Evolutionary conservation across 2,329 filamentous ascomycete species (phyloP).

Genomic region (Apiospora hydei): DNA sequence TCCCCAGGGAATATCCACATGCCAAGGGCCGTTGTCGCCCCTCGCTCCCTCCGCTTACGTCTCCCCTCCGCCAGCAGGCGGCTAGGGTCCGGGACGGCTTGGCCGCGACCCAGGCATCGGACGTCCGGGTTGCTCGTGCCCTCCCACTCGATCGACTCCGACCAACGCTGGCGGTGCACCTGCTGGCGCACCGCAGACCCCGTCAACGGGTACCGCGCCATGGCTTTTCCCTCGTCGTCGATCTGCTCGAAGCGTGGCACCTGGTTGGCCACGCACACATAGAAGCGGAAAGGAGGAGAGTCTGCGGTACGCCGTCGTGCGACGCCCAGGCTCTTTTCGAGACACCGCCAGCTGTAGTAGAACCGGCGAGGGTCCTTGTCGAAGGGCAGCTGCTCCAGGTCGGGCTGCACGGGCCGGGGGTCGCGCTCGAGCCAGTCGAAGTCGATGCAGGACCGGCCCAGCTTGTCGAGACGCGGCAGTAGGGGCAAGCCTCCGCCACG

Average conservation of each 20-base stretch:
- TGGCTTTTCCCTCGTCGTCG: background rate
- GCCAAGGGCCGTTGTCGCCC: background rate
- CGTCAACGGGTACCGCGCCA: too few relatives aligned
- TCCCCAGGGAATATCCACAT: background rate
- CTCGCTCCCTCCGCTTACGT: background rate
- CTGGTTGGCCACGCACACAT: background rate
- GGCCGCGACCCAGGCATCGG: too few relatives aligned
- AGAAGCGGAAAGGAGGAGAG: background rate
- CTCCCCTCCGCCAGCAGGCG: too few relatives aligned
- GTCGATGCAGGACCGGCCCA: background rate
- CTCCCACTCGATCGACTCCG: too few relatives aligned
- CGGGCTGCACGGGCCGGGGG: too few relatives aligned
- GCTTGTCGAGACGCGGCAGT: background rate
- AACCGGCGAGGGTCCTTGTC: background rate
- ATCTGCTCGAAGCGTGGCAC: background rate
- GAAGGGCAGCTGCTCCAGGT: background rate
- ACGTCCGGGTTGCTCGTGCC: too few relatives aligned
- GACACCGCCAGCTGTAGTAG: background rate
- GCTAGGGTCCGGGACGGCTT: too few relatives aligned
- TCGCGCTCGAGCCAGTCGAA: background rate
- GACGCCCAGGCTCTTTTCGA: background rate
- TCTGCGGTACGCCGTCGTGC: too few relatives aligned
- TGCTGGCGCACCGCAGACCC: too few relatives aligned
- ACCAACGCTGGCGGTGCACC: too few relatives aligned
- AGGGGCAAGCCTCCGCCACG: background rate